A percentile compares a stretch with the other conserved stretches of the same genome.
Evolutionary conservation across 2,329 filamentous ascomycete species (phyloP).

Genomic region (Helotiales sp.): DNA sequence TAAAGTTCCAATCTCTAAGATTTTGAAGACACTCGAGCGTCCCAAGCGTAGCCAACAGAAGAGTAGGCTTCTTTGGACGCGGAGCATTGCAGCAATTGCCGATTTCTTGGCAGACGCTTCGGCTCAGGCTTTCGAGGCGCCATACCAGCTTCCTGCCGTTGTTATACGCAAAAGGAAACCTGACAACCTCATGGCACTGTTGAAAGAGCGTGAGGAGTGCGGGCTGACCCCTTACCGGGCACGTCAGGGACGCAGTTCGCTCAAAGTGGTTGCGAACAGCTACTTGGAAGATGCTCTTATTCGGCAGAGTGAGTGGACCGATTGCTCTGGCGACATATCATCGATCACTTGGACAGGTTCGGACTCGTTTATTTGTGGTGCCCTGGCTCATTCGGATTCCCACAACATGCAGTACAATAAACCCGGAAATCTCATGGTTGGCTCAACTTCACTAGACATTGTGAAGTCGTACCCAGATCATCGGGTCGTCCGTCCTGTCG

Average conservation of each 20-base stretch:
- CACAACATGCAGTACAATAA: conserved; percentile 72
- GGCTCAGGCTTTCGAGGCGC: background rate
- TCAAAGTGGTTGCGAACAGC: conserved; percentile 30
- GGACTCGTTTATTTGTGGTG: conserved; percentile 62
- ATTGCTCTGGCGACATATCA: conserved; percentile 65
- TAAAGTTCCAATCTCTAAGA: background rate
- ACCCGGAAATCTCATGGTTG: conserved; percentile 64
- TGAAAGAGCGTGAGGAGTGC: conserved; percentile 36
- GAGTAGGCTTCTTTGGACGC: conserved; percentile 1
- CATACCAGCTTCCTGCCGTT: background rate
- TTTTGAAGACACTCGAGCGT: background rate
- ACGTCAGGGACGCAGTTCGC: conserved; percentile 29
- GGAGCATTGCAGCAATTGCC: background rate
- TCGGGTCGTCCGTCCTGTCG: conserved; percentile 58
- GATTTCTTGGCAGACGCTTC: conserved; percentile 5
- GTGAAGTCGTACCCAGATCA: conserved; percentile 61
- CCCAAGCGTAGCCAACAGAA: background rate
- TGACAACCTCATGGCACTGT: background rate
- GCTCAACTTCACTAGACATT: conserved; percentile 51
- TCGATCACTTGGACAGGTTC: conserved; percentile 62
- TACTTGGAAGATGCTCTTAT: conserved; percentile 56
- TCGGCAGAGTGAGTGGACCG: conserved; percentile 59
- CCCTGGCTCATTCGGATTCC: conserved; percentile 64
- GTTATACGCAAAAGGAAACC: too few species aligned
- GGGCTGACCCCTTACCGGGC: conserved; percentile 30